A percentile compares a stretch with the other conserved stretches of the same genome.
phyloP scores from a whole-genome alignment of 2,329 filamentous ascomycete species.

The Claviceps humidiphila region DNA sequence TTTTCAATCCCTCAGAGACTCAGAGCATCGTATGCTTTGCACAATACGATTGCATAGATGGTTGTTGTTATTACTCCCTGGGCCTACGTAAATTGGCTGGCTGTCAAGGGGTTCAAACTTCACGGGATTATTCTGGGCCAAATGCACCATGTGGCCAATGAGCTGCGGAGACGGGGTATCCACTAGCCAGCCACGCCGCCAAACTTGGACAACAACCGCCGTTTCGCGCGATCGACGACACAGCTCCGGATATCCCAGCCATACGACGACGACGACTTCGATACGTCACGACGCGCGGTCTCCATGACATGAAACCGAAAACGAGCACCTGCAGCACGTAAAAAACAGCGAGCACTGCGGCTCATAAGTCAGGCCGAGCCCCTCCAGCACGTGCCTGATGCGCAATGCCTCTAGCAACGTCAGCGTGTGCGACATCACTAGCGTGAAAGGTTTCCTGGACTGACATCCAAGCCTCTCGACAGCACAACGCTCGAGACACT shows the following conservation, averaged over 20 bases:
- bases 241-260: not conserved
- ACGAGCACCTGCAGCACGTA: no score
- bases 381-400: not conserved
- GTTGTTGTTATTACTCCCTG: no score
- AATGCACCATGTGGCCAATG: not conserved
- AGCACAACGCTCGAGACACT: not conserved
- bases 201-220: no score
- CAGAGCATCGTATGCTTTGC: no score
- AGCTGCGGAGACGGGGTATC: not conserved
- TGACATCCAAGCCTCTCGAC: not conserved
- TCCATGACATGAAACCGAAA: not conserved
- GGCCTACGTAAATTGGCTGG: no score
- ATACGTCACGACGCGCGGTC: not conserved
- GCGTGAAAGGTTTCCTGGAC: not conserved
- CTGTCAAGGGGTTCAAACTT: no score
- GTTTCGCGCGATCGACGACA: no score
- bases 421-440: conserved; percentile 1
- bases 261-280: not conserved
- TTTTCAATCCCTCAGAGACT: no score
- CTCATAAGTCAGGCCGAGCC: not conserved
- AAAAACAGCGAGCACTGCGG: no score
- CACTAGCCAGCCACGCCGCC: not conserved
- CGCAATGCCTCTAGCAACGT: conserved; percentile 8
- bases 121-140: no score
- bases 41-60: no score